Base-by-base conservation (phyloP, 2,329 filamentous ascomycete genomes). In the Arthrobotrys iridis region DNA sequence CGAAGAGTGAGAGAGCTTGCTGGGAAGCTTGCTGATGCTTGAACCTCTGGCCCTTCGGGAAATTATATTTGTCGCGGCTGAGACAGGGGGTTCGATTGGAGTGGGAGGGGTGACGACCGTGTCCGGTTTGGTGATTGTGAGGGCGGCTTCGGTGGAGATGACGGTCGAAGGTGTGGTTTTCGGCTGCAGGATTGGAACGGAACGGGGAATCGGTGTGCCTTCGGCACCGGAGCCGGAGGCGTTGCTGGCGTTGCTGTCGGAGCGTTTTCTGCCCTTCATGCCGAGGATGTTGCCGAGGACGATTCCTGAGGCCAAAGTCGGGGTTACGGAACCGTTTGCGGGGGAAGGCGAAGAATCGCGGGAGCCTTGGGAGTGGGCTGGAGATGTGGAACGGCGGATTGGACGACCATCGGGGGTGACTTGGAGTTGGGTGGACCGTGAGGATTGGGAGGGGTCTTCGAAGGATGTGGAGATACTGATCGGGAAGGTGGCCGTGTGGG, bases 391-490 rank as follows among this genome's bases (percentile, higher is more conserved):
- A 15, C 71, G 71, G 13, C 71, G 71, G 40, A 75, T 33, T 3
- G 71, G 71, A 58, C 63, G 55, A 26, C 71, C 71, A 41, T 75
- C 71, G 7, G 71, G 24, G 4, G 71, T 75, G 10, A 75, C 58
- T 58, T 75, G 71, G 7, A 75, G 55, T 30, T 75, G 71, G 8
- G 46, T 63, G n/a, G 55, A 5, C 43, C 63, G 64, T n/a, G 71
- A 41, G 20, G 63, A 68, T 6, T 41, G 48, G 11, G 63, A 64
- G 15, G 71, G 71, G 57, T 75, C 71, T 64, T 75, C 71, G 63
- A 75, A 67, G 15, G 71, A 75, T 28, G 71, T 75, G 5, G 71
- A 75, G 20, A 75, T 75, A 48, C 63, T 68, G 57, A 75, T 75
- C 10, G 71, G 71, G 63, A 75, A 75, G 71, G 71, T 75, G 37